A percentile compares a stretch with the other conserved stretches of the same genome.
Evolutionary conservation across 1,139 yeast species (phyloP).

Genomic region (Kurtzmaniella quercitrusa): DNA sequence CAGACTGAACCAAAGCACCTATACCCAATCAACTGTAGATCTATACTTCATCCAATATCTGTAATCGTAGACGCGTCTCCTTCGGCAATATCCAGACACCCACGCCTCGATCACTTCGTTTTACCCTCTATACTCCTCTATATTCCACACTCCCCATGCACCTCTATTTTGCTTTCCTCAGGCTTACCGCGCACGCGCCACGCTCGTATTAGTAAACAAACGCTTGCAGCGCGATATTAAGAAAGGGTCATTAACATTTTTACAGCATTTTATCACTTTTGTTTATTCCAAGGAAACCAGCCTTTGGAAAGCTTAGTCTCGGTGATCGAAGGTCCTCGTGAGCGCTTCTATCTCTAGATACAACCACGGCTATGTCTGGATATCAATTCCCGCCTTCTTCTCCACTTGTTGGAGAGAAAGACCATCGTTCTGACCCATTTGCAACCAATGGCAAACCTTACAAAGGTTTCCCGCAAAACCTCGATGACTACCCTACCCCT

Average conservation of each 20-base stretch:
- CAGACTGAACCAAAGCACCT: no score
- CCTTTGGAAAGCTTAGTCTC: neutral
- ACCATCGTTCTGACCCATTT: constrained; percentile 10
- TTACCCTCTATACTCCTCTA: no score
- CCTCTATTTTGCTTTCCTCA: neutral
- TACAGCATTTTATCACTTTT: neutral
- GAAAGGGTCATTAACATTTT: no score
- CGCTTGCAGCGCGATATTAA: no score
- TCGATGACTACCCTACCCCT: constrained; percentile 44
- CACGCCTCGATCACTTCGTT: no score
- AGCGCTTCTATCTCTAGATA: neutral
- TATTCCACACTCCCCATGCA: neutral
- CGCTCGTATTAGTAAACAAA: neutral
- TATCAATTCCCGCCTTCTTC: constrained; percentile 64
- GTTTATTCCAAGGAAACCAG: neutral
- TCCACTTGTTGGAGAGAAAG: constrained; percentile 40
- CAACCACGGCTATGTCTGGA: constrained; percentile 11
- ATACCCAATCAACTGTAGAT: no score
- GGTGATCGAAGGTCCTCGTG: neutral
- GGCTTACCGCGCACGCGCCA: neutral
- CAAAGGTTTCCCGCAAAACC: constrained; percentile 11
- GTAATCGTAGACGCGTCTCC: no score
- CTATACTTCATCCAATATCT: no score
- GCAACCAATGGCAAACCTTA: constrained; percentile 11
- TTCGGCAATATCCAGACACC: no score